phyloP scores from a whole-genome alignment of 192 early-diverging fungal species.

The Fimicolochytrium jonesii region DNA sequence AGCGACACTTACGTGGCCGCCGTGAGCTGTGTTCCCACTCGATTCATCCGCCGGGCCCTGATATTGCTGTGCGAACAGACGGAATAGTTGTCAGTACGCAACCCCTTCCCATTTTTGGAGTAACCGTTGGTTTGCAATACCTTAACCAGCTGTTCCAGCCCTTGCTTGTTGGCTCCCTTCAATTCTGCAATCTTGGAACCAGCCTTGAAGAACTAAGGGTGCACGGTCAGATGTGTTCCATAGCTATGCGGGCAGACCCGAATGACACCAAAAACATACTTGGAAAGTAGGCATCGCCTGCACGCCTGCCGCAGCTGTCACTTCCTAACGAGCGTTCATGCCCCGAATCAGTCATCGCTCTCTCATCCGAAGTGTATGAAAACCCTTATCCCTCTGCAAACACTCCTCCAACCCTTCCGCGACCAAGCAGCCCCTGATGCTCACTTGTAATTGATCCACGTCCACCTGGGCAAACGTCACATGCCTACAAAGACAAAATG shows the following conservation, averaged over 20 bases:
- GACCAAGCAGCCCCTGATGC: no score
- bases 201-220: slow-evolving; percentile 60
- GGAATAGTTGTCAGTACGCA: neutral
- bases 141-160: slow-evolving; percentile 61
- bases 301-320: slow-evolving; percentile 28
- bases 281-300: slow-evolving; percentile 79
- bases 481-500: slow-evolving; percentile 31
- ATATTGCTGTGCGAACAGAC: slow-evolving; percentile 16
- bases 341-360: no score
- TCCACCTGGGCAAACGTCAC: slow-evolving; percentile 43
- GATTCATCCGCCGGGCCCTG: slow-evolving; percentile 31
- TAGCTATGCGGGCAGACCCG: no score
- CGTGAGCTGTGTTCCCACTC: neutral
- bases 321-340: slow-evolving; percentile 25
- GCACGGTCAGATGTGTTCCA: no score
- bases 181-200: slow-evolving; percentile 70
- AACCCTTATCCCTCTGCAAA: no score
- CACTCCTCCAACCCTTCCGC: no score
- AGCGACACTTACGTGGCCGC: slow-evolving; percentile 2
- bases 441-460: slow-evolving; percentile 45
- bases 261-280: slow-evolving; percentile 3
- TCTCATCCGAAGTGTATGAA: no score
- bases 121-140: slow-evolving; percentile 5
- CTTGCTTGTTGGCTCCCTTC: slow-evolving; percentile 70
- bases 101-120: neutral